These are phyloP conservation scores for Pichia sp. DNA, from an alignment of 1,139 yeast genomes.

Conservation along the genomic window DNA sequence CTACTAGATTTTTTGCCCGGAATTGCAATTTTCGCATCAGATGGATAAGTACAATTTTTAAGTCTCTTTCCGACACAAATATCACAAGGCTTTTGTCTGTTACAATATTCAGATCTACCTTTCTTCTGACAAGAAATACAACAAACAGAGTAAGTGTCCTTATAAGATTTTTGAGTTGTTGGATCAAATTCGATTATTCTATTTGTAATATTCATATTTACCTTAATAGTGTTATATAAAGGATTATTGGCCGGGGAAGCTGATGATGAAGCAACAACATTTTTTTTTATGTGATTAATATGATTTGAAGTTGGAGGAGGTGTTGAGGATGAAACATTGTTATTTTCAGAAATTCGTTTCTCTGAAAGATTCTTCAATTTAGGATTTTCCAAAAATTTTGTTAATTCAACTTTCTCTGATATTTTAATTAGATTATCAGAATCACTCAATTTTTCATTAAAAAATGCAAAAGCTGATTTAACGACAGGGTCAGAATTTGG, in stretches of 20 bases:
- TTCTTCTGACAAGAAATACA: conserved; percentile 18
- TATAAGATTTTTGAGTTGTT: conserved; percentile 6
- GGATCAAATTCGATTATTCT: conserved; percentile 1
- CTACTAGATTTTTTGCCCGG: conserved; percentile 2
- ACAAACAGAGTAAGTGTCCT: conserved; percentile 9
- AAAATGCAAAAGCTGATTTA: no score
- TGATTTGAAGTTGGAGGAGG: no score
- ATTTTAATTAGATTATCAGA: no score
- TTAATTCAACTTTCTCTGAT: no score
- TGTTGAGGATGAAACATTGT: no score
- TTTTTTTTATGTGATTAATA: no score
- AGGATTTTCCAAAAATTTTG: no score
- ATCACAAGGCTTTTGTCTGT: conserved; percentile 18
- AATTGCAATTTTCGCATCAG: conserved; percentile 9
- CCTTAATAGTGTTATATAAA: neutral
- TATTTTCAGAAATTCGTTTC: no score
- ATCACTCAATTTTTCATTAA: no score
- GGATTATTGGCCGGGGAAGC: neutral
- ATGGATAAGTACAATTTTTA: conserved; percentile 16
- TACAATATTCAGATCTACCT: conserved; percentile 13
- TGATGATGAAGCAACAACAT: no score
- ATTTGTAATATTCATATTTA: neutral
- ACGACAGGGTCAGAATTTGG: no score
- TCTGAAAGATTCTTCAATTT: no score
- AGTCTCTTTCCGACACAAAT: conserved; percentile 14